Evolutionary conservation across 75 land plant genomes (phyloP), one percentile per base, ranked within the genome.

Genomic region (Ceratopteris richardii): DNA sequence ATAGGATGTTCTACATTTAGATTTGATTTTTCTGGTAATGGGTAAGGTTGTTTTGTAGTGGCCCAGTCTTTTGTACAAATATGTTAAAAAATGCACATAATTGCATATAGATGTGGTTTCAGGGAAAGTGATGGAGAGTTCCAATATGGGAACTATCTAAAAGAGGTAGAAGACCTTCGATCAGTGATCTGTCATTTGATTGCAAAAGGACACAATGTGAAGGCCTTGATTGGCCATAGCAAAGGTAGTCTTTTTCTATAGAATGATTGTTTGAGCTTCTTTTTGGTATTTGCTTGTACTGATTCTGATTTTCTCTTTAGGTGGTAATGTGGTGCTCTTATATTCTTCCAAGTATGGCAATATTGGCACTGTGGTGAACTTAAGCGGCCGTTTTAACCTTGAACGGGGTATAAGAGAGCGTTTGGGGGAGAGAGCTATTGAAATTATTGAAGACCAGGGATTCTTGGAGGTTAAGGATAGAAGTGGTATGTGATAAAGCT

Each of bases 301-400:
- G 17, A 46, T 5, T 46, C 37, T 33, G 9, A 4, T 33, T 33
- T 33, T 3, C 37, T 52, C 51, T 71, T 54, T 70, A 84, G 88
- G 94, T 58, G 94, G 88, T 20, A 41, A 74, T 70, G 83, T 72
- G 20, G 94, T 85, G 51, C 51, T 88, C 20, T 60, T 88, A 9
- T 88, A 85, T 75, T 86, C 89, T 36, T 85, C 94, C 17, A 85
- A 73, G 54, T 88, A 88, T 66, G 28, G 68, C 44, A 88, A 88
- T 65, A 60, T 87, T 13, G 47, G 11, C 13, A 58, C 27, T 29
- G 80, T 87, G 11, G 70, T 91, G 53, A 91, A 91, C 57, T 33
- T 87, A n/a, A 79, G 89, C 64, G 97, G 86, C 33, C 85, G 97
- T 14, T 84, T 72, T 71, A 72, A 65, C 42, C 48, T 91, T 48